Evolutionary conservation across 1,284 basidiomycete species (phyloP).

Genomic region (Cutaneotrichosporon cutaneum): DNA sequence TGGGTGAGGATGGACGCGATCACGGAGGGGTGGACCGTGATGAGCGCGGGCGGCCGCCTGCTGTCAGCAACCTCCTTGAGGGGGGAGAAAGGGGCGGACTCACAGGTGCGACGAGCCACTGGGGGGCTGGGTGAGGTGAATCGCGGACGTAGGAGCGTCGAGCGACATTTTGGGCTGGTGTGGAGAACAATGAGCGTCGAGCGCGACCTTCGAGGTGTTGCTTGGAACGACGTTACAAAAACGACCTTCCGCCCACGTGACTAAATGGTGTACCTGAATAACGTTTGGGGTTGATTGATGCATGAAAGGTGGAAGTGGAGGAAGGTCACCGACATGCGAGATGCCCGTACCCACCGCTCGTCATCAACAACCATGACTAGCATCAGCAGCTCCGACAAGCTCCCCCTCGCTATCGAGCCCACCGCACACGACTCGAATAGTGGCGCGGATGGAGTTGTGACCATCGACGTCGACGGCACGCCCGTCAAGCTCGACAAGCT

Average conservation of each 20-base stretch:
- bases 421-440: conserved; percentile 2
- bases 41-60: conserved; percentile 65
- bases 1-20: conserved; percentile 97
- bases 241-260: conserved; percentile 2
- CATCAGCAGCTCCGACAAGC: neutral
- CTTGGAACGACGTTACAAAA: conserved; percentile 11
- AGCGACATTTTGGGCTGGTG: conserved; percentile 42
- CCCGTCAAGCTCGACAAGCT: conserved; percentile 48
- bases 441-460: conserved; percentile 26
- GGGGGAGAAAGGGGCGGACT: conserved; percentile 13
- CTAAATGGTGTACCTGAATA: neutral
- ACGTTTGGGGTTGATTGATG: conserved; percentile 12
- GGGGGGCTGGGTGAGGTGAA: conserved; percentile 51
- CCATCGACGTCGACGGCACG: conserved; percentile 44
- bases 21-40: conserved; percentile 86
- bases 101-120: conserved; percentile 43
- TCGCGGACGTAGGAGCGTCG: conserved; percentile 48
- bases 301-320: neutral
- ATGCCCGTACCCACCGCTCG: neutral
- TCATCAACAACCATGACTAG: conserved; percentile 11
- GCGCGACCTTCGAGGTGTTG: neutral
- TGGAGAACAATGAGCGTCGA: conserved; percentile 8
- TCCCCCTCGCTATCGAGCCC: conserved; percentile 20
- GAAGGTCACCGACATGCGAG: neutral
- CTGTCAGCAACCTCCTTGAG: conserved; percentile 6